A percentile compares a stretch with the other conserved stretches of the same genome.
These are phyloP conservation scores for Nothomitra cinnamomea DNA, from an alignment of 2,329 filamentous ascomycete species.

Conservation along the genomic window DNA sequence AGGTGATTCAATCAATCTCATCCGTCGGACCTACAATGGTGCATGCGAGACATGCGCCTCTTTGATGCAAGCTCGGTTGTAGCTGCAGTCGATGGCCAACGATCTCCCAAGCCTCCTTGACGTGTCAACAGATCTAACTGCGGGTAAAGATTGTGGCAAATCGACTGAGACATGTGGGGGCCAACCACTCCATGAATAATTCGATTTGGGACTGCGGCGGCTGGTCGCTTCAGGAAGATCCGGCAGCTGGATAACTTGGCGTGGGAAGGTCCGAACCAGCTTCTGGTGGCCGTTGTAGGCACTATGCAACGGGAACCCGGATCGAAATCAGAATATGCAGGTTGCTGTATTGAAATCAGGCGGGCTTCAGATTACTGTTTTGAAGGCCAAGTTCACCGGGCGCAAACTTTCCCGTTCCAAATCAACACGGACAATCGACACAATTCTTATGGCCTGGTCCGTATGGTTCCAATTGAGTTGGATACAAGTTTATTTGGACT, in stretches of 20 bases:
- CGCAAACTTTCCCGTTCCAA: no score
- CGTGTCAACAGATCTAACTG: background rate
- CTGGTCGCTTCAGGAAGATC: background rate
- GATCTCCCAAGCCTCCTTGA: background rate
- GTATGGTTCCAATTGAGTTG: no score
- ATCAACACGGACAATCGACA: no score
- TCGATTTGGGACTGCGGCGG: background rate
- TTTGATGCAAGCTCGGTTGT: background rate
- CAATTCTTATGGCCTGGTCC: no score
- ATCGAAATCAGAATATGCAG: background rate
- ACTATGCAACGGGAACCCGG: constrained; percentile 1
- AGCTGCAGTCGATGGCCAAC: background rate
- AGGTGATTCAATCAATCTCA: background rate
- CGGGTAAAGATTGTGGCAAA: background rate
- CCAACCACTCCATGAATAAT: background rate
- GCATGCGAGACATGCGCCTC: background rate
- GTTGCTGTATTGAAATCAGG: background rate
- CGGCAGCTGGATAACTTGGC: no score
- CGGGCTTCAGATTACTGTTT: no score
- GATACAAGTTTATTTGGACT: no score
- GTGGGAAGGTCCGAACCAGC: background rate
- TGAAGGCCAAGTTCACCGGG: no score
- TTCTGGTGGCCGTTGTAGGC: background rate
- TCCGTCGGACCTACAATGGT: background rate
- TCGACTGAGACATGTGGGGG: background rate